Evolutionary conservation across 352 stramenopile genomes (phyloP).

Genomic region (Pythium biforme): DNA sequence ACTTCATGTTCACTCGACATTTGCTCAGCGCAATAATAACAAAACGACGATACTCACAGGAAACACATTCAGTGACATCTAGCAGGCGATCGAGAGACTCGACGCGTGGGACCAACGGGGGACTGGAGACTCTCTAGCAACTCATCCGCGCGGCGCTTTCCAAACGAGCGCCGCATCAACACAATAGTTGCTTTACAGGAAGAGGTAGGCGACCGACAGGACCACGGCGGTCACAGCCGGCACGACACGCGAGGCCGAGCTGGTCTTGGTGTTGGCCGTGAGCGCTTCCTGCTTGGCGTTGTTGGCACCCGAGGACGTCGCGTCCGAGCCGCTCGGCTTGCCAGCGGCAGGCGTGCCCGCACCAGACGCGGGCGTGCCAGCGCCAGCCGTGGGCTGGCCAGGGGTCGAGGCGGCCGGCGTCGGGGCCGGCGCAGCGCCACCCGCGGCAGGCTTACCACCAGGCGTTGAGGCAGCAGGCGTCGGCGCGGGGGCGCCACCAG

Average conservation of each 20-base stretch:
- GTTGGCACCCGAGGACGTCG: conserved; percentile 6
- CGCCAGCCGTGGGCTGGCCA: background rate
- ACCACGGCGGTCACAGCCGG: conserved; percentile 33
- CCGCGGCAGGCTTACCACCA: conserved; percentile 6
- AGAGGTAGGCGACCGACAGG: conserved; percentile 40
- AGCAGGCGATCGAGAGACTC: too few relatives aligned
- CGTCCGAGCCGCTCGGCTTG: background rate
- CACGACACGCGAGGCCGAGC: conserved; percentile 27
- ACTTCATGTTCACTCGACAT: too few relatives aligned
- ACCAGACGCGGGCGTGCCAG: background rate
- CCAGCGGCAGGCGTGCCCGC: background rate
- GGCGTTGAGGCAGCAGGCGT: conserved; percentile 9
- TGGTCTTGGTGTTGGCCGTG: conserved; percentile 41
- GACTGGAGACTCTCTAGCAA: too few relatives aligned
- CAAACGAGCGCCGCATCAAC: background rate
- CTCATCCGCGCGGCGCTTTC: too few relatives aligned
- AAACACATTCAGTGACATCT: too few relatives aligned
- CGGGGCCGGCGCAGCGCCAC: conserved; percentile 12
- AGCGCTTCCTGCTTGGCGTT: conserved; percentile 28
- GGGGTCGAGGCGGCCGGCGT: conserved; percentile 16
- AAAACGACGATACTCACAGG: too few relatives aligned
- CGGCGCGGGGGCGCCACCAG: conserved; percentile 6
- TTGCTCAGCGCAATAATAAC: too few relatives aligned
- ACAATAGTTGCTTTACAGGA: conserved; percentile 33
- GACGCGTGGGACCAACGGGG: too few relatives aligned